phyloP scores from a whole-genome alignment of 169 alveolate species.

The Sarcocystis neurona region DNA sequence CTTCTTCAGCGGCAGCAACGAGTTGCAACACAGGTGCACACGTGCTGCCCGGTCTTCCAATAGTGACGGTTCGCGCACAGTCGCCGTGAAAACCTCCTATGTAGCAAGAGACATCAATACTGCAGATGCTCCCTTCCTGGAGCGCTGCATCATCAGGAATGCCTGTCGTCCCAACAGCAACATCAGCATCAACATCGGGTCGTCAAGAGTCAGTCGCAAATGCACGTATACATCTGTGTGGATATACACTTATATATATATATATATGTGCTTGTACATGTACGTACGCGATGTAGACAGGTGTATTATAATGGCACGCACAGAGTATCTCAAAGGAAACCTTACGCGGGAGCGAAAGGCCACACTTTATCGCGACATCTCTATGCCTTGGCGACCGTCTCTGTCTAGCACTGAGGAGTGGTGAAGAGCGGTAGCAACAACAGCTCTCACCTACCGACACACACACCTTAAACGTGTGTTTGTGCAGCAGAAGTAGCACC shows the following conservation, averaged over 20 bases:
- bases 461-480: neutral
- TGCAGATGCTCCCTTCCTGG: conserved; percentile 91
- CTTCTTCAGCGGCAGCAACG: neutral
- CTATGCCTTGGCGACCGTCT: no score
- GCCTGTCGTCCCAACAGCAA: conserved; percentile 18
- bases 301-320: no score
- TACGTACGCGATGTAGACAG: neutral
- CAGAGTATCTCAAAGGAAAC: no score
- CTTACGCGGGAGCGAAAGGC: no score
- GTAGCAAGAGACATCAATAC: conserved; percentile 80
- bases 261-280: neutral
- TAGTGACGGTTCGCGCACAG: conserved; percentile 34
- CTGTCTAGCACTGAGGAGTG: no score
- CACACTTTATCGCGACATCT: no score
- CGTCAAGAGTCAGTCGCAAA: neutral
- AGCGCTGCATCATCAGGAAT: conserved; percentile 21
- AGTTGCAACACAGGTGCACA: neutral
- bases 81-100: conserved; percentile 80
- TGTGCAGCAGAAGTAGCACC: no score
- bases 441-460: neutral
- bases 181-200: neutral
- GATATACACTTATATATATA: neutral
- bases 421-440: no score
- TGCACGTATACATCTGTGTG: neutral
- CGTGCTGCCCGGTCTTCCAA: neutral